phyloP scores from a whole-genome alignment of 1,284 basidiomycete species.

The Xerocomus nothofagi region DNA sequence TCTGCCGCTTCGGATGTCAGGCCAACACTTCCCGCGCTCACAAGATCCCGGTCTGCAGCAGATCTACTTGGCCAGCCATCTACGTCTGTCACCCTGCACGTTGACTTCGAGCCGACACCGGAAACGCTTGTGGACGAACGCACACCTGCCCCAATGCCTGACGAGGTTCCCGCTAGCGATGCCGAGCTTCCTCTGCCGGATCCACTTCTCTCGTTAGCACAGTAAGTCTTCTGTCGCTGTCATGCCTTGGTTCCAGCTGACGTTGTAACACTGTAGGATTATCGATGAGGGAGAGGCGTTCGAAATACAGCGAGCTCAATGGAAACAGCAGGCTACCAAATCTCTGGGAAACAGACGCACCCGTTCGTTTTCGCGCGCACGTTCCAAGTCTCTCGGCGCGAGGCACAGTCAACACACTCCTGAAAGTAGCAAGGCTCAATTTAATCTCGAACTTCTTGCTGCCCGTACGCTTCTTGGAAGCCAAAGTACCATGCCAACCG shows the following conservation, averaged over 20 bases:
- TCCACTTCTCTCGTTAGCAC: slow-evolving; percentile 58
- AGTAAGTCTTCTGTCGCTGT: slow-evolving; percentile 42
- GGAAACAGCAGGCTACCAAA: slow-evolving; percentile 59
- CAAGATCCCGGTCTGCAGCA: slow-evolving; percentile 49
- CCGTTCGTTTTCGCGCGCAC: slow-evolving; percentile 58
- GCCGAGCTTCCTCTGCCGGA: slow-evolving; percentile 54
- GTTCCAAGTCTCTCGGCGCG: slow-evolving; percentile 59
- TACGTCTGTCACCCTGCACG: slow-evolving; percentile 2
- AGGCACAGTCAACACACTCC: slow-evolving; percentile 23
- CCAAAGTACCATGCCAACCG: slow-evolving; percentile 53
- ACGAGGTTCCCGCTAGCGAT: slow-evolving; percentile 46
- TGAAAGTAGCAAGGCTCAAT: slow-evolving; percentile 25
- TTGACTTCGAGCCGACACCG: slow-evolving; percentile 24
- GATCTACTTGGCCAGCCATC: slow-evolving; percentile 29
- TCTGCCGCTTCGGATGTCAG: slow-evolving; percentile 8
- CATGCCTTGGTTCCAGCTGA: slow-evolving; percentile 3
- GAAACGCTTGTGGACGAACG: slow-evolving; percentile 22
- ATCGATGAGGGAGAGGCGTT: slow-evolving; percentile 61
- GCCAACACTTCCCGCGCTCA: slow-evolving; percentile 40
- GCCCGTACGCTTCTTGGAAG: slow-evolving; percentile 62
- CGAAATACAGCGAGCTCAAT: slow-evolving; percentile 59
- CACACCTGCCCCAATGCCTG: slow-evolving; percentile 15
- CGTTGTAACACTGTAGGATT: slow-evolving; percentile 45
- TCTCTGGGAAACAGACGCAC: slow-evolving; percentile 67
- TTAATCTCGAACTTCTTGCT: slow-evolving; percentile 56